Evolutionary conservation across 164 flowering plant species (phyloP).

Genomic region (Echeveria elegans): DNA sequence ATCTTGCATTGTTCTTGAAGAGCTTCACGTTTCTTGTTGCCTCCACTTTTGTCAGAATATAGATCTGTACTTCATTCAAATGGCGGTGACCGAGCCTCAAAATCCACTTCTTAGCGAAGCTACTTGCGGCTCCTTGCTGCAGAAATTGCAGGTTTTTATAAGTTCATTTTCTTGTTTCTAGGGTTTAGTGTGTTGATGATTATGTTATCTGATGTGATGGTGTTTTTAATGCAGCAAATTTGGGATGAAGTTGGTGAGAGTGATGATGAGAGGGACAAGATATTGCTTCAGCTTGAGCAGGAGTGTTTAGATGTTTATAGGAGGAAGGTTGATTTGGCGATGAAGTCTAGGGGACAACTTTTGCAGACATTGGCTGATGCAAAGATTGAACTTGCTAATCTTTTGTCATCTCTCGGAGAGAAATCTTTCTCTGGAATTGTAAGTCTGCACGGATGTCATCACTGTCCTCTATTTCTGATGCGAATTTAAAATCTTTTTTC

Average conservation of each 20-base stretch:
- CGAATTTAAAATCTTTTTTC: not conserved
- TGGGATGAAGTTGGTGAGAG: constrained; percentile 99
- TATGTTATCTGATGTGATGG: too few relatives aligned
- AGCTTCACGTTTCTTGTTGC: not conserved
- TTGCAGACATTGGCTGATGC: constrained; percentile 79
- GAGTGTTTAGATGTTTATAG: constrained; percentile 96
- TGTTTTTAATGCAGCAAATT: constrained; percentile 62
- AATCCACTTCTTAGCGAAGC: constrained; percentile 63
- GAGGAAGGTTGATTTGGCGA: constrained; percentile 87
- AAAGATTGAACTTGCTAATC: constrained; percentile 56
- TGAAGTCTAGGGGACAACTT: constrained; percentile 71
- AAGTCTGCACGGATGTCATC: constrained; percentile 21
- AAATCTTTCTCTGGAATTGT: constrained; percentile 55
- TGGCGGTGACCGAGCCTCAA: constrained; percentile 64
- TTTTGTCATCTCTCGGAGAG: constrained; percentile 81
- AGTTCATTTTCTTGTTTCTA: too few relatives aligned
- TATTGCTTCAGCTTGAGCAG: constrained; percentile 88
- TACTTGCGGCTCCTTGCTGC: constrained; percentile 75
- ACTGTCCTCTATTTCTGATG: not conserved
- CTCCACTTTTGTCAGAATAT: not conserved
- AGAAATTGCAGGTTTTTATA: constrained; percentile 59
- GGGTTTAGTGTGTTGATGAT: not conserved
- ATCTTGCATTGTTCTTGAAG: not conserved
- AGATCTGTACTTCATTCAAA: constrained; percentile 13
- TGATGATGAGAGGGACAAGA: constrained; percentile 80